Evolutionary conservation across 169 alveolate genomes (phyloP).

Genomic region (Plasmodium knowlesi): DNA sequence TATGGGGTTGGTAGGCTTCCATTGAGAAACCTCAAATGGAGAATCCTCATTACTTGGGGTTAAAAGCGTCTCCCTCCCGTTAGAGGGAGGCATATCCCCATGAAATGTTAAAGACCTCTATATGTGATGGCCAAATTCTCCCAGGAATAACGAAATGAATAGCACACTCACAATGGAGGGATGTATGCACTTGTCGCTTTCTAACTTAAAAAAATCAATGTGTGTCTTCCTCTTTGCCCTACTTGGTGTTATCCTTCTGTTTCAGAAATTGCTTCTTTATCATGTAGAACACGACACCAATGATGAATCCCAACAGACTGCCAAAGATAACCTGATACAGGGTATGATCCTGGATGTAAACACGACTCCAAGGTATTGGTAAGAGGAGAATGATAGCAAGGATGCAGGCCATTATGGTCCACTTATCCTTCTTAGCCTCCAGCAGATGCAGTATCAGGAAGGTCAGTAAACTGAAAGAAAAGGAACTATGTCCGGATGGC

Average conservation of each 20-base stretch:
- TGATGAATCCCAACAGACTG: slow-evolving; percentile 42
- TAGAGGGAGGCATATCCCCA: background rate
- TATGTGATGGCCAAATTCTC: background rate
- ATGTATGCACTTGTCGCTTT: background rate
- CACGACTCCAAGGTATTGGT: slow-evolving; percentile 81
- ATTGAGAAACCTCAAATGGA: background rate
- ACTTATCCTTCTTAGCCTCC: slow-evolving; percentile 72
- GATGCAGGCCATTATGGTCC: slow-evolving; percentile 41
- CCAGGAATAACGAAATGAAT: background rate
- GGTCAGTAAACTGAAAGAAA: slow-evolving; percentile 67
- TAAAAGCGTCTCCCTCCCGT: background rate
- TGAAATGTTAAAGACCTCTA: background rate
- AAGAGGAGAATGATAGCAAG: slow-evolving; percentile 36
- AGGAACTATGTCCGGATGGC: slow-evolving; percentile 80
- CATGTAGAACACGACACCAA: background rate
- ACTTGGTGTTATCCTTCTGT: background rate
- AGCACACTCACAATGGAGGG: background rate
- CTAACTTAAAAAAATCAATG: too few species aligned
- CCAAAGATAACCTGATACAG: slow-evolving; percentile 76
- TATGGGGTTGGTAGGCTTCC: background rate
- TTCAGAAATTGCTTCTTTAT: slow-evolving; percentile 1
- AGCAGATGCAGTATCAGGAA: slow-evolving; percentile 55
- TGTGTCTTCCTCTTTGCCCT: background rate
- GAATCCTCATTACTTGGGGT: background rate
- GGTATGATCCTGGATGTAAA: slow-evolving; percentile 78